Evolutionary conservation across 2,329 filamentous ascomycete species (phyloP).

Genomic region (Colletotrichum plurivorum): DNA sequence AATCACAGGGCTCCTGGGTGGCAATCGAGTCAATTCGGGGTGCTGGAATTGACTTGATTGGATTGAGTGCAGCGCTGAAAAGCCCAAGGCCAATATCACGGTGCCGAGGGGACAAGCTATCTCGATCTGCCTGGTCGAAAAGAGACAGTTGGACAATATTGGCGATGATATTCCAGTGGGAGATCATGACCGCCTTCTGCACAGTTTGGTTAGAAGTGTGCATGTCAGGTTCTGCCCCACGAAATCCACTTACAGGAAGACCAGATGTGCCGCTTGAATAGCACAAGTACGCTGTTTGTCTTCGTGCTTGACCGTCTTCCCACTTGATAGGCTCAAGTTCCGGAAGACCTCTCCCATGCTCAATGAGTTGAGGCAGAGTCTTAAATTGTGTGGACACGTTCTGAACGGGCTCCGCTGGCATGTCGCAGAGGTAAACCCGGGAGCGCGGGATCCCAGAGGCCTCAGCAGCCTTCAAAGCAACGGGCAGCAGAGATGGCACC

Average conservation of each 20-base stretch:
- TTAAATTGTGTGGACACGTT: slow-evolving; percentile 65
- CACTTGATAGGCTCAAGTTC: slow-evolving; percentile 70
- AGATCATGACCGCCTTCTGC: slow-evolving; percentile 88
- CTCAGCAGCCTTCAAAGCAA: slow-evolving; percentile 73
- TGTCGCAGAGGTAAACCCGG: slow-evolving; percentile 77
- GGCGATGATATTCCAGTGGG: slow-evolving; percentile 83
- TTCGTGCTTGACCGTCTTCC: slow-evolving; percentile 74
- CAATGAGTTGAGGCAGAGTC: slow-evolving; percentile 76
- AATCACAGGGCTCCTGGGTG: too few species aligned
- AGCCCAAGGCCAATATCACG: slow-evolving; percentile 71
- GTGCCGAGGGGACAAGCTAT: slow-evolving; percentile 52
- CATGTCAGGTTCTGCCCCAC: background rate
- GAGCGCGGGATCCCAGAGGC: slow-evolving; percentile 72
- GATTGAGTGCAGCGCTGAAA: slow-evolving; percentile 52
- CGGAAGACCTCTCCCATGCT: slow-evolving; percentile 69
- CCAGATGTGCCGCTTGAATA: slow-evolving; percentile 87
- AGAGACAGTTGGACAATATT: slow-evolving; percentile 76
- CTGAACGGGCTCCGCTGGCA: slow-evolving; percentile 68
- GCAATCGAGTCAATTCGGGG: too few species aligned
- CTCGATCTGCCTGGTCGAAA: slow-evolving; percentile 56
- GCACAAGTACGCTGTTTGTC: slow-evolving; percentile 81
- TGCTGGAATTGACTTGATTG: too few species aligned
- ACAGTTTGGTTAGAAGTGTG: background rate
- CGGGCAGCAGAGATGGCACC: slow-evolving; percentile 73
- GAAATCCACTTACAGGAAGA: slow-evolving; percentile 70